phyloP scores from a whole-genome alignment of 768 basidiomycete species.

The Lyophyllum atratum region DNA sequence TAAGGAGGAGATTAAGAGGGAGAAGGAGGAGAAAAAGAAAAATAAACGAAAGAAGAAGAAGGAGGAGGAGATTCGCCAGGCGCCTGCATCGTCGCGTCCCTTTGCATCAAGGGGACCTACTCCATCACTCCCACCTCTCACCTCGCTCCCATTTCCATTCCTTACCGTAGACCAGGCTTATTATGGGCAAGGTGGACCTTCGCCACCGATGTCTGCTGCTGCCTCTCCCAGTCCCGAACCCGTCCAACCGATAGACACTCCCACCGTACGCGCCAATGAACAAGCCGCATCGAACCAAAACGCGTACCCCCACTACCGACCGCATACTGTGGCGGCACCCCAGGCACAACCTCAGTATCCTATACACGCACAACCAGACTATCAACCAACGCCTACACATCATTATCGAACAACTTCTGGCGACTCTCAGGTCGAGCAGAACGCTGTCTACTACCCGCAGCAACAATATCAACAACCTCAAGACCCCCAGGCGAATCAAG shows the following conservation, averaged over 20 bases:
- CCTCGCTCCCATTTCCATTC: constrained; percentile 18
- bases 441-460: neutral
- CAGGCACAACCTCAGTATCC: neutral
- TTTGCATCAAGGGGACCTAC: neutral
- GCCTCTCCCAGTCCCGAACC: constrained; percentile 42
- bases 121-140: constrained; percentile 10
- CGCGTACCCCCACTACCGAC: constrained; percentile 7
- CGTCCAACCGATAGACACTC: neutral
- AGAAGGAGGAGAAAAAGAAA: constrained; percentile 33
- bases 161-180: constrained; percentile 24
- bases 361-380: neutral
- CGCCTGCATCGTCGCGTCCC: constrained; percentile 3
- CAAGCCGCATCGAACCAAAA: neutral
- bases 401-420: constrained; percentile 3
- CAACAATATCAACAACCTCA: constrained; percentile 1
- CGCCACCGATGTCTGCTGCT: constrained; percentile 54
- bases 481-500: neutral
- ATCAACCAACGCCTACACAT: neutral
- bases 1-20: constrained; percentile 38
- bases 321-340: neutral
- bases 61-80: neutral
- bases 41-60: constrained; percentile 7
- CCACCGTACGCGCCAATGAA: constrained; percentile 3
- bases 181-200: constrained; percentile 45
- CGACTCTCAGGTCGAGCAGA: neutral